Conservation (phyloP, 768 basidiomycete genomes). For the Suillus weaverae region DNA sequence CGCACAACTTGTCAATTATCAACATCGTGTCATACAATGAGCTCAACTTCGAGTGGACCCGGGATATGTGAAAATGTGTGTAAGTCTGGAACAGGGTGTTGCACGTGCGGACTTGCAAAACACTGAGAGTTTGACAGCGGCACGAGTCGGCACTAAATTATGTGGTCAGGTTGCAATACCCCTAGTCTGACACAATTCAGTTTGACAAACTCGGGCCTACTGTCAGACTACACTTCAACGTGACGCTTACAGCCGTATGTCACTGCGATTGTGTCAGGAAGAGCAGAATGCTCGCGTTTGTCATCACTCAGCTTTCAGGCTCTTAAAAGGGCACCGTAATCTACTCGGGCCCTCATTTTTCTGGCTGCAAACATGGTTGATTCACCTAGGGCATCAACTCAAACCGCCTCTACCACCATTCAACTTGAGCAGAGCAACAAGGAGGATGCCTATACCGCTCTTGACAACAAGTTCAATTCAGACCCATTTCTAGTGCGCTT, state of each 20-base stretch:
- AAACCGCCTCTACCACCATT: background rate
- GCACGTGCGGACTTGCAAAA: background rate
- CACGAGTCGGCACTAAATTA: background rate
- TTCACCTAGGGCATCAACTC: background rate
- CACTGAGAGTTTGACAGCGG: background rate
- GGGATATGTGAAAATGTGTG: too few relatives aligned
- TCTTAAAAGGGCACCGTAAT: background rate
- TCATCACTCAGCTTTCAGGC: background rate
- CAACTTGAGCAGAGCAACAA: background rate
- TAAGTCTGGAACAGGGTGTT: background rate
- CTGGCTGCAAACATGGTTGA: background rate
- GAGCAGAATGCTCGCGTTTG: background rate
- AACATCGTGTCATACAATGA: too few relatives aligned
- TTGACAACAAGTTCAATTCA: background rate
- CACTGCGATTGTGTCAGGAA: background rate
- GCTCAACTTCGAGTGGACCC: too few relatives aligned
- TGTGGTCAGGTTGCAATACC: background rate
- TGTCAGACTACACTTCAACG: background rate
- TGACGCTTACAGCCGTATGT: background rate
- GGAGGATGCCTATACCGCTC: background rate
- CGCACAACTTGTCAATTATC: too few relatives aligned
- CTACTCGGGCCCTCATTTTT: background rate
- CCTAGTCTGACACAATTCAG: background rate
- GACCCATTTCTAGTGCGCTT: slow-evolving; percentile 36
- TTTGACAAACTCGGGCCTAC: background rate